A percentile compares a stretch with the other conserved stretches of the same genome.
Evolutionary conservation across 352 stramenopile genomes (phyloP).

Genomic region (Globisporangium nunn): DNA sequence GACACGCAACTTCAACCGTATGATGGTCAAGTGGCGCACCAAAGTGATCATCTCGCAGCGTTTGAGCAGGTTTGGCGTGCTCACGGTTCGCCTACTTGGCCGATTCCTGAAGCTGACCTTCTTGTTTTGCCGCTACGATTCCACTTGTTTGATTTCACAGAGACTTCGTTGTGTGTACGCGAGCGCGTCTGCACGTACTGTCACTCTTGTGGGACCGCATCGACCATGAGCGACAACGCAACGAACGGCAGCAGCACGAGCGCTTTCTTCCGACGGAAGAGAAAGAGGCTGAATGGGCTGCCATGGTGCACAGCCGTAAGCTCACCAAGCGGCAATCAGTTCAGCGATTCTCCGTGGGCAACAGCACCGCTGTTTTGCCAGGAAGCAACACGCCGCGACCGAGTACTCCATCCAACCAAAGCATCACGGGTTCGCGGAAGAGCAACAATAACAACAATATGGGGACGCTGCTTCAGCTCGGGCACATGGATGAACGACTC

Average conservation of each 20-base stretch:
- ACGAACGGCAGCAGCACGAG: conserved; percentile 37
- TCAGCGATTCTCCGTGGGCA: background rate
- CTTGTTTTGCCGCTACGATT: background rate
- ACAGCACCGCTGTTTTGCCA: conserved; percentile 1
- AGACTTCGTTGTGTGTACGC: conserved; percentile 45
- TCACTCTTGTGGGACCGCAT: conserved; percentile 54
- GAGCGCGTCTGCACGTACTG: conserved; percentile 46
- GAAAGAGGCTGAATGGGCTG: conserved; percentile 24
- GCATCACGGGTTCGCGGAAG: conserved; percentile 1
- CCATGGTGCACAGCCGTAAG: conserved; percentile 12
- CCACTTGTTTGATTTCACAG: background rate
- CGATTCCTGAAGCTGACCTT: background rate
- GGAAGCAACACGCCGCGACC: background rate
- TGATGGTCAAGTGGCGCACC: conserved; percentile 66
- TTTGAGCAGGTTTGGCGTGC: conserved; percentile 19
- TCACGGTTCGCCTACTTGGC: background rate
- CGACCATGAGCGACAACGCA: conserved; percentile 61
- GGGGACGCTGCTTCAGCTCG: conserved; percentile 26
- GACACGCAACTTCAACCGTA: conserved; percentile 62
- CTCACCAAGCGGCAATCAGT: conserved; percentile 3
- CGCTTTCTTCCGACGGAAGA: conserved; percentile 23
- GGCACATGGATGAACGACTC: conserved; percentile 55
- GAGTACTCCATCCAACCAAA: background rate
- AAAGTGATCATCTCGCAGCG: conserved; percentile 72
- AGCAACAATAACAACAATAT: conserved; percentile 1